Evolutionary conservation across 345 rosid genomes (phyloP).

Genomic region (Lenwebbia sp.): DNA sequence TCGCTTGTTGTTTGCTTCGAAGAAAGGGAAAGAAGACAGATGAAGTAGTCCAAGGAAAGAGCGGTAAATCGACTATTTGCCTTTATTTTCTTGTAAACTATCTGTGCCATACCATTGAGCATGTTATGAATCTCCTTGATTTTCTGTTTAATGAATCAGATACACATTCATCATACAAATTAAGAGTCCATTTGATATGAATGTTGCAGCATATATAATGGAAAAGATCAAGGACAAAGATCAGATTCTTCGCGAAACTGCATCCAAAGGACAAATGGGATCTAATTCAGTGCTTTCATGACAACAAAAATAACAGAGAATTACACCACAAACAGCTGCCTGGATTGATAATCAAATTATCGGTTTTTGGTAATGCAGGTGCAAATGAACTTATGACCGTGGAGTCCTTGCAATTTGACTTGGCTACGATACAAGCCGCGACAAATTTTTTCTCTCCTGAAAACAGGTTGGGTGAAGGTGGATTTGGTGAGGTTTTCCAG

Average conservation of each 20-base stretch:
- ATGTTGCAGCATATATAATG: neutral
- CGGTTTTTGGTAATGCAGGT: too few relatives aligned
- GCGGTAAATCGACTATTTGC: neutral
- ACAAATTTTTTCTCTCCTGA: slow-evolving; percentile 34
- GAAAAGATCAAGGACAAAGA: neutral
- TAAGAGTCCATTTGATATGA: neutral
- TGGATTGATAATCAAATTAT: too few relatives aligned
- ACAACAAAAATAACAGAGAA: too few relatives aligned
- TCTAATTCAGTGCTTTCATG: too few relatives aligned
- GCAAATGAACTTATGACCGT: too few relatives aligned
- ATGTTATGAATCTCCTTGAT: too few relatives aligned
- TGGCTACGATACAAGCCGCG: slow-evolving; percentile 25
- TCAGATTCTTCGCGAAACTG: too few relatives aligned
- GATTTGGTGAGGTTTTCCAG: slow-evolving; percentile 64
- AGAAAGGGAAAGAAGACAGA: neutral
- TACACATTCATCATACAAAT: too few relatives aligned
- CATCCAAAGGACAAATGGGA: too few relatives aligned
- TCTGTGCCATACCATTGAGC: neutral
- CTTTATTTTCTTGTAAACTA: neutral
- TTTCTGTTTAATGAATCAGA: too few relatives aligned
- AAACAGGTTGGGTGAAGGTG: slow-evolving; percentile 66
- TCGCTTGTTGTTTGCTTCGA: neutral
- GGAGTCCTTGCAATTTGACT: slow-evolving; percentile 37
- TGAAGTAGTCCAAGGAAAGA: neutral
- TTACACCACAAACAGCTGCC: too few relatives aligned